These are phyloP conservation scores for Primulina tabacum DNA, from an alignment of 257 asterid species.

Conservation along the genomic window DNA sequence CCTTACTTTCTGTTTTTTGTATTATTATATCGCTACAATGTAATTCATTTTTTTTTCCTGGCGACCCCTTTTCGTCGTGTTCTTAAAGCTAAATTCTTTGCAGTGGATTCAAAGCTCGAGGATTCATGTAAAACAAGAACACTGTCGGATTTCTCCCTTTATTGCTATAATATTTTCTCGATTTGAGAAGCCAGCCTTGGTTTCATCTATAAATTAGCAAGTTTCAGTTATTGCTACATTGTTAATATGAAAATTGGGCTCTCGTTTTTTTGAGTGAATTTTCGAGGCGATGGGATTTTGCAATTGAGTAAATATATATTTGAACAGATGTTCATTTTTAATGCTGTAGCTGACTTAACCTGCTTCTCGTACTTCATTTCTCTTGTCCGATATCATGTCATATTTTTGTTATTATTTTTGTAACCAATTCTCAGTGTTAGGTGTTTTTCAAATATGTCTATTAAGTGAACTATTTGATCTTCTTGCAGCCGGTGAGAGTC, in stretches of 20 bases:
- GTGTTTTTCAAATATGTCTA: not conserved
- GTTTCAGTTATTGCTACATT: not conserved
- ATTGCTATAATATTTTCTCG: too few relatives aligned
- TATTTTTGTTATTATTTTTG: not conserved
- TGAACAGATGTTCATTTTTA: not conserved
- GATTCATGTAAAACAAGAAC: too few relatives aligned
- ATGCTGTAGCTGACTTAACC: not conserved
- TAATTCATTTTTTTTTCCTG: too few relatives aligned
- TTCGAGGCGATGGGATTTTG: not conserved
- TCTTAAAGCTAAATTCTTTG: too few relatives aligned
- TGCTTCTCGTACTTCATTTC: not conserved
- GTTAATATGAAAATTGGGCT: not conserved
- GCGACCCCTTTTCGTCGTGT: too few relatives aligned
- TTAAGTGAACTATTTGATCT: not conserved
- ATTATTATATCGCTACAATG: too few relatives aligned
- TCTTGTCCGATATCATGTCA: not conserved
- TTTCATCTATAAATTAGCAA: not conserved
- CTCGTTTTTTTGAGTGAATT: not conserved
- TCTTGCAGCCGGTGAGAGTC: not conserved
- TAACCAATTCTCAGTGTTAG: not conserved
- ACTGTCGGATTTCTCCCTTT: too few relatives aligned
- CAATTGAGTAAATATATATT: not conserved
- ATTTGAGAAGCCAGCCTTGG: not conserved
- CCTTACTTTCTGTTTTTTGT: too few relatives aligned
- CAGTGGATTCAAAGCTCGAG: too few relatives aligned